Base-by-base conservation (phyloP, 371 early-diverging fungal species). In the Apophysomyces elegans region DNA sequence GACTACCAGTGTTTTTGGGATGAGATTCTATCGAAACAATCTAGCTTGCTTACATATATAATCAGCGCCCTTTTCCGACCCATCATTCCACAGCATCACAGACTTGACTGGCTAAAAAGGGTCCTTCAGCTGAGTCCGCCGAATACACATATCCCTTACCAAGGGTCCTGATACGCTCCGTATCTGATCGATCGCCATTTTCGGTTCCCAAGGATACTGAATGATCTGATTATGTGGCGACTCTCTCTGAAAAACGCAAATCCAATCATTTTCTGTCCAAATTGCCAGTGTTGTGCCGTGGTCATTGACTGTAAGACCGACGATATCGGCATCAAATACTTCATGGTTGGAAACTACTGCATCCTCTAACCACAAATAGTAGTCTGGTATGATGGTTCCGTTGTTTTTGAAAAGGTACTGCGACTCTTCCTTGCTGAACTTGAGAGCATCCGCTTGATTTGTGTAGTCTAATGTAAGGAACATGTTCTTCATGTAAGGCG, bases 401-500 rank as follows among this genome's bases (percentile, higher is more conserved):
- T 71, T 69, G 35, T 71, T 64, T 7, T 46, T 32, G 45, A 77
- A 82, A 14, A 79, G 38, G 35, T 59, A 62, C 11, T 57, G 47
- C 6, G 60, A 58, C 44, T 73, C 76, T 5, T 56, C 56, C 0
- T 62, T 37, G n/a, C 71, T 66, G 18, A 58, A 54, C 41, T 68
- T 37, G 13, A 77, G 35, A 21, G 75, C 59, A 41, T 79, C 74
- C 18, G 74, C 56, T 7, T 70, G 65, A 11, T 68, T 65, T 0
- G 78, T 79, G 58, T 66, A 79, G 32, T 77, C 79, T 12, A 72
- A 56, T 1, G 76, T 77, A 35, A 79, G 56, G n/a, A 82, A 76
- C 9, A 62, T 63, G 38, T 79, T 72, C 14, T 66, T 67, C 8
- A 79, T 68, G 18, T 62, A 72, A 0, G 77, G 71, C 37, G 74